Evolutionary conservation across 306 rosid species (phyloP).

Genomic region (Casuarina cunninghamiana): DNA sequence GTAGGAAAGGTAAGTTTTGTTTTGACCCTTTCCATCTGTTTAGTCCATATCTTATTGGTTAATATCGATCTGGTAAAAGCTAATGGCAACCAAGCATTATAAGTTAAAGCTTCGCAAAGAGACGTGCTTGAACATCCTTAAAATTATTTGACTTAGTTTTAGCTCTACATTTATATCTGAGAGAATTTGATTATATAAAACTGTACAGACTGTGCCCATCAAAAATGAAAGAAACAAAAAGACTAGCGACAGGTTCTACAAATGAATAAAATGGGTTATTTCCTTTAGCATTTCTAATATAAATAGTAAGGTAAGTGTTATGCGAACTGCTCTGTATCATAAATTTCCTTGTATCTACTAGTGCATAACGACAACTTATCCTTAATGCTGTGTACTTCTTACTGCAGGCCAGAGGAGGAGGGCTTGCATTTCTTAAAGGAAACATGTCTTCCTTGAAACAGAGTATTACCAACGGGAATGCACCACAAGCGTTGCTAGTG

Average conservation of each 20-base stretch:
- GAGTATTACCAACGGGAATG: slow-evolving; percentile 38
- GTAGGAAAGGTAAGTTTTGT: slow-evolving; percentile 64
- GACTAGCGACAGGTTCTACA: neutral
- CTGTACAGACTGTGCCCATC: neutral
- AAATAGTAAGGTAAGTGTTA: neutral
- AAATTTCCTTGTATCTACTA: neutral
- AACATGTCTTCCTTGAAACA: slow-evolving; percentile 32
- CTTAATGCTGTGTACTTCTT: neutral
- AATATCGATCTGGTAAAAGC: neutral
- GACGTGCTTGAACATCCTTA: neutral
- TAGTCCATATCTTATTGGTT: neutral
- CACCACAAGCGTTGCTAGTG: slow-evolving; percentile 45
- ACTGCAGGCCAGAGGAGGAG: slow-evolving; percentile 82
- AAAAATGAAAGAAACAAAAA: neutral
- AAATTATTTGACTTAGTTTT: neutral
- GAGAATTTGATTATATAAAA: neutral
- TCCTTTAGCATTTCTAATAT: slow-evolving; percentile 1
- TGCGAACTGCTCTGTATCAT: neutral
- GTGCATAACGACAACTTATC: slow-evolving; percentile 2
- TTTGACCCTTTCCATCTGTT: neutral
- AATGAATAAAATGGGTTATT: neutral
- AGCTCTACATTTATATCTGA: neutral
- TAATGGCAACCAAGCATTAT: neutral
- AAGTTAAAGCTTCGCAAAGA: neutral
- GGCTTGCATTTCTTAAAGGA: slow-evolving; percentile 63